These are phyloP conservation scores for Apiospora saccharicola DNA, from an alignment of 2,329 filamentous ascomycete species.

Conservation along the genomic window DNA sequence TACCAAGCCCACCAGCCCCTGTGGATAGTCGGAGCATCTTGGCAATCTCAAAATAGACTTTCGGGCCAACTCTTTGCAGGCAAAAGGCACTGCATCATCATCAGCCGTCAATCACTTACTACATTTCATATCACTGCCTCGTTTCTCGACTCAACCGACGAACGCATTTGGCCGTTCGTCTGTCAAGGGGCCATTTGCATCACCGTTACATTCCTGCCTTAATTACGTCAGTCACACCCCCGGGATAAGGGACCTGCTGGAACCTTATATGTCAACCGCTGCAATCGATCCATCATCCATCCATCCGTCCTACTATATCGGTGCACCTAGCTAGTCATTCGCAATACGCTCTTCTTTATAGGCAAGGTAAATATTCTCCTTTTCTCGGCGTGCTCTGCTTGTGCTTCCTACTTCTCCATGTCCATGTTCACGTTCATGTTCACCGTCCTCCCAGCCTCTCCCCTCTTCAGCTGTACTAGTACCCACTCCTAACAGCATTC, in stretches of 20 bases:
- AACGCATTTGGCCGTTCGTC: not conserved
- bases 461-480: conserved; percentile 3
- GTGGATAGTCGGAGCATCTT: not conserved
- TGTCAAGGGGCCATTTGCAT: not conserved
- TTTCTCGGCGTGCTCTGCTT: not conserved
- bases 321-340: not conserved
- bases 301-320: not conserved
- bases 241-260: not conserved
- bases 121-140: not conserved
- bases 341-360: not conserved
- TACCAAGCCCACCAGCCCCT: not conserved
- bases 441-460: not conserved
- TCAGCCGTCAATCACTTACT: conserved; percentile 3
- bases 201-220: not conserved
- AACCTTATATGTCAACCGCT: conserved; percentile 13
- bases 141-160: not conserved
- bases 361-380: not conserved
- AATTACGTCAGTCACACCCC: not conserved
- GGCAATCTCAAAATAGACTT: conserved; percentile 18
- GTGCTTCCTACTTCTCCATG: not conserved
- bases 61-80: not conserved
- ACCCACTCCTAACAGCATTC: conserved; percentile 5
- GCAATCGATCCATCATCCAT: conserved; percentile 11
- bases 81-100: not conserved
- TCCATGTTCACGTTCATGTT: not conserved